These are phyloP conservation scores for Ophiostoma pallidulum DNA, from an alignment of 2,329 filamentous ascomycete species.

Conservation along the genomic window DNA sequence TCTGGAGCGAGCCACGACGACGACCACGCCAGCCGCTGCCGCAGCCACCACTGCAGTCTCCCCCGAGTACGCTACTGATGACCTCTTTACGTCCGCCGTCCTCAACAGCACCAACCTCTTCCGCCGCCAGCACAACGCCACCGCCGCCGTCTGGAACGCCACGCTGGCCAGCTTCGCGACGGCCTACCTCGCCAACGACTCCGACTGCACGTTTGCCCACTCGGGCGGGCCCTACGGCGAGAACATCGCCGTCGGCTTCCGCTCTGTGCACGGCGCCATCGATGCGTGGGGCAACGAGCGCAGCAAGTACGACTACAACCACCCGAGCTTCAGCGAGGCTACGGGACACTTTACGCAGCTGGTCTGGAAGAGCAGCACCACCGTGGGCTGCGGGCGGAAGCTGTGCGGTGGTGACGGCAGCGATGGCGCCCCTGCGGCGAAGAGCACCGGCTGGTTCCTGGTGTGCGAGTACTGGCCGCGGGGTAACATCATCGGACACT, in stretches of 20 bases:
- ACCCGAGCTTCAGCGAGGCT: slow-evolving; percentile 45
- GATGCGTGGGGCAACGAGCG: slow-evolving; percentile 58
- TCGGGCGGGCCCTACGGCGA: slow-evolving; percentile 59
- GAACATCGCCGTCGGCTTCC: slow-evolving; percentile 62
- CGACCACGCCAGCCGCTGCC: slow-evolving; percentile 25
- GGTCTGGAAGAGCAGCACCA: slow-evolving; percentile 56
- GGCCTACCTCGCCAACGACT: slow-evolving; percentile 34
- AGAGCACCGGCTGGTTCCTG: slow-evolving; percentile 49
- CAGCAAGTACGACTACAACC: slow-evolving; percentile 46
- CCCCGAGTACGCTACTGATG: slow-evolving; percentile 27
- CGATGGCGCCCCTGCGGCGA: too few relatives aligned
- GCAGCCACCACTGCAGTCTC: slow-evolving; percentile 29
- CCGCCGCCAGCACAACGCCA: slow-evolving; percentile 52
- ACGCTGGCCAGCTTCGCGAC: slow-evolving; percentile 48
- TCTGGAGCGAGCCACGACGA: too few relatives aligned
- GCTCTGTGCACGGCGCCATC: slow-evolving; percentile 46
- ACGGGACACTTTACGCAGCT: slow-evolving; percentile 68
- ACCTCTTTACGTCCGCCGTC: slow-evolving; percentile 42
- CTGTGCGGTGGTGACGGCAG: slow-evolving; percentile 27
- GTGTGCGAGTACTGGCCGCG: slow-evolving; percentile 62
- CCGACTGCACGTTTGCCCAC: slow-evolving; percentile 42
- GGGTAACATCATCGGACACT: slow-evolving; percentile 52
- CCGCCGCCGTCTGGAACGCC: slow-evolving; percentile 52
- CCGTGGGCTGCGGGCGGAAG: slow-evolving; percentile 45
- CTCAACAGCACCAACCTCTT: slow-evolving; percentile 59